Base-by-base conservation (phyloP, 768 basidiomycete genomes). In the Nevesoporus exiguus region DNA sequence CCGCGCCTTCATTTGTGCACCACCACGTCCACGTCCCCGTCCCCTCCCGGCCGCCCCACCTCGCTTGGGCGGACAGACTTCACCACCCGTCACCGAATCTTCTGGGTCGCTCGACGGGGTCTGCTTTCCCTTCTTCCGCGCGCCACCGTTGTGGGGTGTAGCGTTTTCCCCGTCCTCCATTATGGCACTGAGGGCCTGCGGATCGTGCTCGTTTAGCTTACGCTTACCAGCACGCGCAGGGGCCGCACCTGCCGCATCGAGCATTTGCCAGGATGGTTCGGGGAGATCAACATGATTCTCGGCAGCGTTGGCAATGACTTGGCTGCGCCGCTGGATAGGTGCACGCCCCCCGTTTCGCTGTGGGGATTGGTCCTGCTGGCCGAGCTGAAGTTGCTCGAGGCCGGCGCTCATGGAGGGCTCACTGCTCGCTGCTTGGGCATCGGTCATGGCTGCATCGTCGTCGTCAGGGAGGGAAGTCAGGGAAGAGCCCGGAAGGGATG, bases 191-290 rank as follows among this genome's bases (percentile, higher is more conserved):
- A 47, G 70, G 52, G 55, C 11, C 54, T 55, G 65, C 45, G 24
- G 49, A 40, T 52, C 66, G 54, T 65, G 59, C 52, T 61, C 66
- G 45, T 61, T 64, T 27, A 71, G 63, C 69, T 73, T 76, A 48
- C 74, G 73, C 67, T 76, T 76, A 24, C 54, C 72, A 55, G 61
- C 60, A 58, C 69, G 71, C 37, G 55, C 56, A 42, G 61, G 57
- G 40, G 31, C 49, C 55, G 56, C 60, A 61, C 63, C 57, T 55
- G 59, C 62, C 50, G 55, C 53, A 42, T 60, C 65, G 14, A 83
- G 73, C 80, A 86, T 82, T 61, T 86, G 82, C 68, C 72, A 75
- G 24, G 81, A 79, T 21, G 83, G 83, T 56, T 81, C 78, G 0
- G 74, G 73, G 9, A 81, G 71, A 1, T 70, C 76, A 3, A 68